Base-by-base conservation (phyloP, 805 yeast species). In the Metschnikowia baotianmanensis region DNA sequence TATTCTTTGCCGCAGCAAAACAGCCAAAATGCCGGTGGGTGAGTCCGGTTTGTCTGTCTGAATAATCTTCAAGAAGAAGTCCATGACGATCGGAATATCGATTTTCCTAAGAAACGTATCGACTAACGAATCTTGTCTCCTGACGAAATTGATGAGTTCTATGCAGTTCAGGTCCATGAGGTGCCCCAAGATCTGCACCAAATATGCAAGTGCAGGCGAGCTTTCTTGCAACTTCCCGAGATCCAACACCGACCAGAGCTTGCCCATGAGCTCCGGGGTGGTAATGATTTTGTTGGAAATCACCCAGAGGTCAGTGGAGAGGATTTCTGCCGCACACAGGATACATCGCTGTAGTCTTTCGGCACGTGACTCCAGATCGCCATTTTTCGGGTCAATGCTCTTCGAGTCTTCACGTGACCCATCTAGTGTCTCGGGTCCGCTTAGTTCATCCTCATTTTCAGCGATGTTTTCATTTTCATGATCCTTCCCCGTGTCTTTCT, bases 51-150 rank as follows among this genome's bases (percentile, higher is more conserved):
- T 90, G 65, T 93, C 99, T 0, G 97, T 86, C 35, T 95, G 89
- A 22, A 93, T 86, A 16, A 93, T 82, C 59, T 91, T 85, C 42
- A 93, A 69, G 42, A 93, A 66, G 54, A 91, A 87, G 63, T 93
- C 99, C 90, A 91, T 90, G 43, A 93, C 64, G 36, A 96, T 89
- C 3, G 98, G 96, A 44, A 90, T 86, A 54, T 89, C 96, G 44
- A 93, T 80, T 62, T 91, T 96, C 40, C 74, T 75, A 62, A 91
- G 69, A 59, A 91, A 88, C 46, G 86, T 76, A 52, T 83, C 86
- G 25, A 89, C 96, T 45, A 93, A 68, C 50, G 74, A 69, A 1
- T 77, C 73, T 57, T 85, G 89, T 23, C 77, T 69, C 38, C 87
- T 63, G 33, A 93, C 77, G 57, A 86, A 91, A 65, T 63, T 78